These are phyloP conservation scores for Aphanoascus verrucosus DNA, from an alignment of 2,329 filamentous ascomycete species.

Conservation along the genomic window DNA sequence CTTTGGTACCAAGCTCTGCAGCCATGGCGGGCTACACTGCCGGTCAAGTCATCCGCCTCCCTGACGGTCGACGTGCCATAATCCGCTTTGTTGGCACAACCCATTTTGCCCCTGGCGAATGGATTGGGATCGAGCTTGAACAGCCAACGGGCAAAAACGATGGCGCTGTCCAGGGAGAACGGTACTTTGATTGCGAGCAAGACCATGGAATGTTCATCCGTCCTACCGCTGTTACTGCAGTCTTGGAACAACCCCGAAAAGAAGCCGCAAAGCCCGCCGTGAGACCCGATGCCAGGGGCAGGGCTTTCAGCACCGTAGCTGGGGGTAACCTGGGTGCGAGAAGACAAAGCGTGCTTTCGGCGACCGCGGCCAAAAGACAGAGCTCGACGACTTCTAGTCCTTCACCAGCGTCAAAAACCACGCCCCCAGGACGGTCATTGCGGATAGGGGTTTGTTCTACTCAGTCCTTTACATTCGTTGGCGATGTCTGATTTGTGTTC, in stretches of 20 bases:
- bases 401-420: constrained; percentile 52
- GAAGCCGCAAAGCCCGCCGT: constrained; percentile 15
- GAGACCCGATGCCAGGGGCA: constrained; percentile 27
- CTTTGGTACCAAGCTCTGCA: background rate
- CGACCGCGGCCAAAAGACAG: constrained; percentile 50
- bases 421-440: constrained; percentile 28
- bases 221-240: constrained; percentile 54
- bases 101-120: constrained; percentile 68
- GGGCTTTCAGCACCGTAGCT: constrained; percentile 33
- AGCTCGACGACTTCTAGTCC: constrained; percentile 64
- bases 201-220: constrained; percentile 78
- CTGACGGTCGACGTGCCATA: constrained; percentile 62
- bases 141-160: constrained; percentile 83
- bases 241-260: constrained; percentile 31
- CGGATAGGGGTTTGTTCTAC: constrained; percentile 24
- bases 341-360: constrained; percentile 41
- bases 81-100: constrained; percentile 76
- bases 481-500: constrained; percentile 15
- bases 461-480: background rate
- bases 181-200: constrained; percentile 71
- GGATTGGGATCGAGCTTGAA: constrained; percentile 82
- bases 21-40: constrained; percentile 30
- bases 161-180: constrained; percentile 73
- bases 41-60: constrained; percentile 69
- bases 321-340: constrained; percentile 28